Conservation (phyloP, 208 protist genomes). For the Trypanosomatidae sp. region DNA sequence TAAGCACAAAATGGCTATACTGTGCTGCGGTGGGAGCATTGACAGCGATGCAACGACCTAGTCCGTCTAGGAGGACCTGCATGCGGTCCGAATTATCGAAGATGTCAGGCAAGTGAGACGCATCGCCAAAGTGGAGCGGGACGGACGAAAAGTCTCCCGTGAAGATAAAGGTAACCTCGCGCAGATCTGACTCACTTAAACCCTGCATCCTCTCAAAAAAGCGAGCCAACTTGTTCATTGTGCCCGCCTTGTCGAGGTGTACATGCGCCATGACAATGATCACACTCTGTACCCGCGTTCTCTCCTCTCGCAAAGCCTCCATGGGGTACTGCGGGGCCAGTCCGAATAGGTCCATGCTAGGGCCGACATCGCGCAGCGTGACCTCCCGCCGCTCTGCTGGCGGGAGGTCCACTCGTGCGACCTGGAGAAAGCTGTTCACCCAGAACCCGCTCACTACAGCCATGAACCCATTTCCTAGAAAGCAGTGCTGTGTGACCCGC, state of each 20-base stretch:
- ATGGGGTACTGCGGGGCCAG: constrained; percentile 47
- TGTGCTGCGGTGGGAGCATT: constrained; percentile 77
- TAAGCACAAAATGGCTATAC: constrained; percentile 75
- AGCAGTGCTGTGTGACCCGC: constrained; percentile 31
- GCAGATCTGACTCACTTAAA: constrained; percentile 72
- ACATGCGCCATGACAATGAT: constrained; percentile 83
- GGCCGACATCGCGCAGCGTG: constrained; percentile 51
- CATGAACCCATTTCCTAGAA: constrained; percentile 64
- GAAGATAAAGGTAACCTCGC: constrained; percentile 80
- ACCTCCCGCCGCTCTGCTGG: constrained; percentile 73
- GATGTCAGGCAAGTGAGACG: constrained; percentile 72
- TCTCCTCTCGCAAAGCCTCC: constrained; percentile 51
- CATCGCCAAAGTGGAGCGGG: constrained; percentile 73
- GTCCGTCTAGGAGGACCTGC: constrained; percentile 41
- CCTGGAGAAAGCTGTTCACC: constrained; percentile 42
- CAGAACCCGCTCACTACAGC: constrained; percentile 73
- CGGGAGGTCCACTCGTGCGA: constrained; percentile 57
- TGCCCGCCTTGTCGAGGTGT: constrained; percentile 68
- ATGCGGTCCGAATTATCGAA: constrained; percentile 66
- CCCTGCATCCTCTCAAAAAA: constrained; percentile 87
- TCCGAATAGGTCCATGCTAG: constrained; percentile 75
- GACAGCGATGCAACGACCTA: constrained; percentile 53
- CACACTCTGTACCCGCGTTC: constrained; percentile 71
- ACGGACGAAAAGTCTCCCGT: constrained; percentile 75
- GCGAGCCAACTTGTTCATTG: constrained; percentile 45